Evolutionary conservation across 1,284 basidiomycete genomes (phyloP).

Genomic region (Cryptococcus jaspeensis): DNA sequence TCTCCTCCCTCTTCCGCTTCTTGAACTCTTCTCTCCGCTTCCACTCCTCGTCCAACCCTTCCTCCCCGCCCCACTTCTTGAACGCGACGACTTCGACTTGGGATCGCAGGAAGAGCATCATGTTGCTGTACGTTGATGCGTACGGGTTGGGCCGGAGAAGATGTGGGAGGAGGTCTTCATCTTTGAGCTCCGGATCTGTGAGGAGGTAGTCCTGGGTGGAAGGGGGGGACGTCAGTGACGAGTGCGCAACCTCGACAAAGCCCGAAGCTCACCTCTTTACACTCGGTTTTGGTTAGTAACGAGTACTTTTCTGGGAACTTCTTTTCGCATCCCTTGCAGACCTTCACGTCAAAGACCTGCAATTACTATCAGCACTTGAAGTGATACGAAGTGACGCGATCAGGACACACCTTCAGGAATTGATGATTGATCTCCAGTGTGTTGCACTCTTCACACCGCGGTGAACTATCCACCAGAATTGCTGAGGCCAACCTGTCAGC

Average conservation of each 20-base stretch:
- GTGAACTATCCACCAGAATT: slow-evolving; percentile 63
- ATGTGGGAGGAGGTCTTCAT: slow-evolving; percentile 89
- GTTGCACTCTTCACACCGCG: slow-evolving; percentile 77
- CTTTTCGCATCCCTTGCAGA: slow-evolving; percentile 88
- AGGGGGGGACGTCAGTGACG: not conserved
- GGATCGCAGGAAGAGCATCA: slow-evolving; percentile 96
- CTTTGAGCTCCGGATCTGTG: slow-evolving; percentile 87
- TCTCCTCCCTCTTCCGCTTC: slow-evolving; percentile 86
- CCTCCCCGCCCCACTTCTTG: slow-evolving; percentile 95
- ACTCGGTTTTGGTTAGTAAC: slow-evolving; percentile 96
- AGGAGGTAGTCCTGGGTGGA: slow-evolving; percentile 77
- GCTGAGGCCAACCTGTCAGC: slow-evolving; percentile 18
- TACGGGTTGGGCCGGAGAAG: slow-evolving; percentile 95
- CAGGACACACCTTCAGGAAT: slow-evolving; percentile 57
- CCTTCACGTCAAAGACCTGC: slow-evolving; percentile 72
- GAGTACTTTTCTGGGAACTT: slow-evolving; percentile 88
- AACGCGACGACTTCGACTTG: slow-evolving; percentile 91
- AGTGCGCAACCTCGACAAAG: not conserved
- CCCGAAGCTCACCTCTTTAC: slow-evolving; percentile 78
- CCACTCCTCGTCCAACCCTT: slow-evolving; percentile 87
- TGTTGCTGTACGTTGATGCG: slow-evolving; percentile 94
- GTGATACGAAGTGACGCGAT: not conserved
- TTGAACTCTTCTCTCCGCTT: slow-evolving; percentile 75
- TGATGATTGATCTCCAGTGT: slow-evolving; percentile 81
- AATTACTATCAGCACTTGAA: not conserved